Evolutionary conservation across 2,329 filamentous ascomycete genomes (phyloP), one percentile per base, ranked within the genome.

Genomic region (Scedosporium dehoogii): DNA sequence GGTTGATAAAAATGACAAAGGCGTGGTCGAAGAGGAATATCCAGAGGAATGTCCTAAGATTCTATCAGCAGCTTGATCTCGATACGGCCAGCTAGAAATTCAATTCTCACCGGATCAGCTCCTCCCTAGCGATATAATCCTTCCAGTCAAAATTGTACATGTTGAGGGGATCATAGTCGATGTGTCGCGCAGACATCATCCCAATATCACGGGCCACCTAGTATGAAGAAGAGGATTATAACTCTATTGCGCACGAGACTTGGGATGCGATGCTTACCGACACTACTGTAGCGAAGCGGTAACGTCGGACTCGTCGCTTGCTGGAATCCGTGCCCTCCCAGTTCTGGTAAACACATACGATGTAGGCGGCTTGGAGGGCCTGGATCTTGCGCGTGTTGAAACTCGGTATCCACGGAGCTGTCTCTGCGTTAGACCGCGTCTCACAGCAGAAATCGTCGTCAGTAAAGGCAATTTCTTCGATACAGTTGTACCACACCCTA

Each of bases 1-100:
- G 63, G 46, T 76, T 76, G 67, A 76, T 75, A 66, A 76, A 76
- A 16, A 75, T 75, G 27, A 74, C 70, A 60, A 76, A 76, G 0
- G 73, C 73, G 0, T 73, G 71, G 58, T 76, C 74, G 10, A 76
- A 63, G 5, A 76, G 64, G 29, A 74, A 74, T 6, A 74, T 69
- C 68, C 69, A 76, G 2, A 69, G 64, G 38, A 75, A 70, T 1
- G 65, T 67, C 6, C 69, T 71, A 23, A 7, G 21, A n/a, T 33
- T 25, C 14, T 25, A 18, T 51, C 16, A 51, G n/a, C 46, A 38
- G 1, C 18, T 33, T 56, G 25, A 62, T 9, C 51, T 16, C 16
- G 59, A 18, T 9, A n/a, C 25, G 6, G 7, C 6, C 29, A 33
- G 2, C 29, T 6, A 6, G 1, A 33, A 33, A 6, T 33, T 9